A percentile compares a stretch with the other conserved stretches of the same genome.
phyloP scores from a whole-genome alignment of 495 filamentous ascomycete genomes.

The Pyrenula massariospora region DNA sequence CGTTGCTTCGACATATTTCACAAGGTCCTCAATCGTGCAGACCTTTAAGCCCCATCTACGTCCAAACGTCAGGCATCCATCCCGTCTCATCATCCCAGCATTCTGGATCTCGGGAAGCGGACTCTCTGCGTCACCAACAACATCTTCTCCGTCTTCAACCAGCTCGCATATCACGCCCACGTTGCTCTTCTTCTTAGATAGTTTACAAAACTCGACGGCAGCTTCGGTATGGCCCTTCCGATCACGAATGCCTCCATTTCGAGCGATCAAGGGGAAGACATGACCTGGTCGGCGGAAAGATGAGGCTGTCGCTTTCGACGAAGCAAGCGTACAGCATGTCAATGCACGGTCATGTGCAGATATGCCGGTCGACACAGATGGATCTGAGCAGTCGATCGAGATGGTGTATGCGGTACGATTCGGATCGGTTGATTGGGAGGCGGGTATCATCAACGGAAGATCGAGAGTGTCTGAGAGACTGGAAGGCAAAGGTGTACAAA shows the following conservation, averaged over 20 bases:
- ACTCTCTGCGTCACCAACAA: constrained; percentile 38
- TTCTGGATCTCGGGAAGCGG: constrained; percentile 31
- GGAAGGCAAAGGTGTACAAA: constrained; percentile 75
- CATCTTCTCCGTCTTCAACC: constrained; percentile 64
- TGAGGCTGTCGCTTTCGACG: constrained; percentile 38
- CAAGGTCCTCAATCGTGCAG: constrained; percentile 89
- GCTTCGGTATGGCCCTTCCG: constrained; percentile 87
- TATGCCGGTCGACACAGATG: constrained; percentile 77
- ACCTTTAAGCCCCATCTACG: constrained; percentile 81
- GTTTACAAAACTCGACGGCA: constrained; percentile 71
- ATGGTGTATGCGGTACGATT: constrained; percentile 89
- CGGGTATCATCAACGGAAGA: constrained; percentile 79
- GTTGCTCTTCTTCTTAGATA: constrained; percentile 55
- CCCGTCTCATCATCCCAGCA: constrained; percentile 83
- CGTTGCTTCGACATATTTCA: constrained; percentile 57
- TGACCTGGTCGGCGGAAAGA: constrained; percentile 80
- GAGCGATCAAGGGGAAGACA: constrained; percentile 74
- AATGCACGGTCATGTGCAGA: constrained; percentile 76
- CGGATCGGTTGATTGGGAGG: constrained; percentile 59
- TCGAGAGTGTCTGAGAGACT: constrained; percentile 51
- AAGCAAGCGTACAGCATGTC: constrained; percentile 70
- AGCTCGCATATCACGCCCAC: constrained; percentile 80
- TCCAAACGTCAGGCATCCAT: constrained; percentile 83
- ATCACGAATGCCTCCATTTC: constrained; percentile 67
- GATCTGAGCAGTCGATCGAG: constrained; percentile 60